Conservation (phyloP, 2,329 filamentous ascomycete species). For the Pseudovirgaria hyperparasitica region DNA sequence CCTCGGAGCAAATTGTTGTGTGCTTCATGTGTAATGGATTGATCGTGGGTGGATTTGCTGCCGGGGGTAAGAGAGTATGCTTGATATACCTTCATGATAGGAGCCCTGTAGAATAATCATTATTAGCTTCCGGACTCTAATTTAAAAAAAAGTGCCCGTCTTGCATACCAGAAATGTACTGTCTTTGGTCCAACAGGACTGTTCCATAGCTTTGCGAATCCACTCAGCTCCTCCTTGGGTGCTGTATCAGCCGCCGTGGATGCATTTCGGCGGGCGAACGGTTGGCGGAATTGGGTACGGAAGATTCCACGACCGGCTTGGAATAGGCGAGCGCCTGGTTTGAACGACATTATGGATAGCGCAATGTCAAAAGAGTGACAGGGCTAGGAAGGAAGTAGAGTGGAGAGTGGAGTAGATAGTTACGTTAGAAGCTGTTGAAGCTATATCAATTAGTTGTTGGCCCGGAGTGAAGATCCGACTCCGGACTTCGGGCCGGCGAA, state of each 20-base stretch:
- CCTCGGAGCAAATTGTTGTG: background rate
- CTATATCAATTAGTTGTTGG: too few relatives aligned
- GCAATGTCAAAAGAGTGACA: slow-evolving; percentile 2
- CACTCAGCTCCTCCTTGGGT: slow-evolving; percentile 23
- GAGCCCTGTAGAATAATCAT: slow-evolving; percentile 49
- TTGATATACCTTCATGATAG: slow-evolving; percentile 66
- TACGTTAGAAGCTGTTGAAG: too few relatives aligned
- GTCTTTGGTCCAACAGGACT: slow-evolving; percentile 49
- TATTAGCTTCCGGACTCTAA: background rate
- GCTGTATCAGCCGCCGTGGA: slow-evolving; percentile 49
- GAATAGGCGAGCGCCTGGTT: slow-evolving; percentile 45
- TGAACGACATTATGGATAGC: slow-evolving; percentile 37
- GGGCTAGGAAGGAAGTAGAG: slow-evolving; percentile 5
- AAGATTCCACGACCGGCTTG: slow-evolving; percentile 35
- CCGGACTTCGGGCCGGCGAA: too few relatives aligned
- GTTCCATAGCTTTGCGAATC: slow-evolving; percentile 57
- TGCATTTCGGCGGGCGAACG: slow-evolving; percentile 45
- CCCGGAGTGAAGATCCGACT: too few relatives aligned
- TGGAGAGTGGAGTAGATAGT: slow-evolving; percentile 41
- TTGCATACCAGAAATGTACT: slow-evolving; percentile 88
- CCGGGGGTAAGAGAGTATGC: background rate
- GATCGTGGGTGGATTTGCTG: background rate
- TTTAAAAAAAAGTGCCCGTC: background rate
- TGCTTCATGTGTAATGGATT: slow-evolving; percentile 1
- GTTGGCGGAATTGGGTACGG: slow-evolving; percentile 34